Evolutionary conservation across 768 basidiomycete genomes (phyloP).

Genomic region (Crassisporium funariophilum): DNA sequence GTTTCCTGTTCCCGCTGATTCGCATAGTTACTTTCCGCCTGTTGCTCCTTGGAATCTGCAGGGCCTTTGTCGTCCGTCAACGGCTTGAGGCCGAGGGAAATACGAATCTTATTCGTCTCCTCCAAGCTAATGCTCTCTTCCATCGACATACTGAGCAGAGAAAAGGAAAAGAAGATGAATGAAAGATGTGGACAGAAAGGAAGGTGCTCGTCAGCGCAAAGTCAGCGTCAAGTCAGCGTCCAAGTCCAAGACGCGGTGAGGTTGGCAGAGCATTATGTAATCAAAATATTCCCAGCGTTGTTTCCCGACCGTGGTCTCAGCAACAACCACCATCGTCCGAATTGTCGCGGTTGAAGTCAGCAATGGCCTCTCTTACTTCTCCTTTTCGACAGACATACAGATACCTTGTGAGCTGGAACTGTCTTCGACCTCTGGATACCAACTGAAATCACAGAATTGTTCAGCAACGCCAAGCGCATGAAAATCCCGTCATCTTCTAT

Average conservation of each 20-base stretch:
- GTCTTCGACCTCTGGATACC: neutral
- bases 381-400: conserved; percentile 57
- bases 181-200: conserved; percentile 16
- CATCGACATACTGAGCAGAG: conserved; percentile 55
- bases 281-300: conserved; percentile 8
- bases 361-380: conserved; percentile 47
- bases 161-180: conserved; percentile 10
- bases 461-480: conserved; percentile 90
- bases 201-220: conserved; percentile 6
- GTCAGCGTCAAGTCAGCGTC: neutral
- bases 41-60: conserved; percentile 73
- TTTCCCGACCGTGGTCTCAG: conserved; percentile 6
- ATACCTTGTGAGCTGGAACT: conserved; percentile 37
- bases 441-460: conserved; percentile 11
- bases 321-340: conserved; percentile 1
- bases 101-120: conserved; percentile 95
- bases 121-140: conserved; percentile 90
- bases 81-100: conserved; percentile 91
- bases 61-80: conserved; percentile 79
- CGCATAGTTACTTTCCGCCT: conserved; percentile 87
- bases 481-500: conserved; percentile 89
- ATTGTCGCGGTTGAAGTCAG: conserved; percentile 4
- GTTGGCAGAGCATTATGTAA: conserved; percentile 13
- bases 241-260: neutral
- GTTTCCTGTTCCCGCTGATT: conserved; percentile 68